Conservation (phyloP, 2,329 filamentous ascomycete species). For the Claviceps humidiphila region DNA sequence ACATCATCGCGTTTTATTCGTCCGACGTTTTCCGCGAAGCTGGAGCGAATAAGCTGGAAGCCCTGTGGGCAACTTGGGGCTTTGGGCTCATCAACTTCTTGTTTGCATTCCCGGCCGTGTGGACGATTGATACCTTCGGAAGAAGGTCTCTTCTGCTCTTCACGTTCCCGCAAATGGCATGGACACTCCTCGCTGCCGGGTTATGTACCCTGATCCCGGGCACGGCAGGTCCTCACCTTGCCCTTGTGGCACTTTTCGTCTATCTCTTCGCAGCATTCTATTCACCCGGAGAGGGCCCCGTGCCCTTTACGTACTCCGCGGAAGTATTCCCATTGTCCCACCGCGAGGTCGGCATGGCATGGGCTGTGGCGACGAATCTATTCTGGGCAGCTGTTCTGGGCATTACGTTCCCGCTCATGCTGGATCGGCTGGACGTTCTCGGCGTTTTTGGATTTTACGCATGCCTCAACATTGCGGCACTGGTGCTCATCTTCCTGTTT, state of each 20-base stretch:
- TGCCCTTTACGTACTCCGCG: conserved; percentile 55
- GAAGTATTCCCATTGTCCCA: conserved; percentile 60
- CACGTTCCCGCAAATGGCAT: conserved; percentile 30
- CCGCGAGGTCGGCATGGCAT: conserved; percentile 59
- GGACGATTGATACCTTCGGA: conserved; percentile 45
- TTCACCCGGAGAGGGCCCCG: conserved; percentile 46
- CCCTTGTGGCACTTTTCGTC: conserved; percentile 42
- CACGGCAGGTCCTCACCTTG: conserved; percentile 18
- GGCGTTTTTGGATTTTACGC: conserved; percentile 44
- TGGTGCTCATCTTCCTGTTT: conserved; percentile 42
- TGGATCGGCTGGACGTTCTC: conserved; percentile 28
- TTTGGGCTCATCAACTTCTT: conserved; percentile 46
- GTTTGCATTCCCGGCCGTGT: conserved; percentile 45
- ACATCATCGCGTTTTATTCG: conserved; percentile 67
- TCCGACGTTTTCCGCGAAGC: conserved; percentile 48
- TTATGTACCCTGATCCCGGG: conserved; percentile 39
- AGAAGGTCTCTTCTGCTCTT: conserved; percentile 34
- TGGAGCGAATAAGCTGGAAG: conserved; percentile 39
- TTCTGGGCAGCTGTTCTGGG: conserved; percentile 46
- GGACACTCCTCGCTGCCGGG: conserved; percentile 26
- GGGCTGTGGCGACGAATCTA: conserved; percentile 52
- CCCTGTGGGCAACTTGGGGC: conserved; percentile 45
- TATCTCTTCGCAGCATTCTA: conserved; percentile 42
- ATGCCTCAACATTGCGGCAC: conserved; percentile 39
- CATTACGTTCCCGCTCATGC: conserved; percentile 50